phyloP scores from a whole-genome alignment of 2,329 filamentous ascomycete genomes.

The Colletotrichum somersetense region DNA sequence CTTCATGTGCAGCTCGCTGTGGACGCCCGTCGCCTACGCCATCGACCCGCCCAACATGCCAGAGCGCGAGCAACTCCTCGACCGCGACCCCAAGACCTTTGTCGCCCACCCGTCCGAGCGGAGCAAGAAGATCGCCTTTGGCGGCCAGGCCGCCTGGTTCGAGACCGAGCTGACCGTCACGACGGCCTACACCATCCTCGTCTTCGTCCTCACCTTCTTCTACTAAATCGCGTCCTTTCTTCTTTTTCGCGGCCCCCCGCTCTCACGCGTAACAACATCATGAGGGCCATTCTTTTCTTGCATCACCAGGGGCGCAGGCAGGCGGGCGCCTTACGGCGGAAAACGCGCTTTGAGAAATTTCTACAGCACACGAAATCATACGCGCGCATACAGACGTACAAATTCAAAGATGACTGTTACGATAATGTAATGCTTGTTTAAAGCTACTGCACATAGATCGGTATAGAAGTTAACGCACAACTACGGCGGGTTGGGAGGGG shows the following conservation, averaged over 20 bases:
- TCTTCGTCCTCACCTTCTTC: constrained; percentile 62
- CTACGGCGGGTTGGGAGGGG: background rate
- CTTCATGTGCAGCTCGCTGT: constrained; percentile 66
- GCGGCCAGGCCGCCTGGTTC: constrained; percentile 66
- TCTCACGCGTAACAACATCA: no score
- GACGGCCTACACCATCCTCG: constrained; percentile 62
- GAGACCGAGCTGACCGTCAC: constrained; percentile 66
- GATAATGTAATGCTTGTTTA: constrained; percentile 40
- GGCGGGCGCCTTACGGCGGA: constrained; percentile 11
- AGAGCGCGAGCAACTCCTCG: constrained; percentile 68
- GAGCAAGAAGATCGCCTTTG: constrained; percentile 68
- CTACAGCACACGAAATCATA: background rate
- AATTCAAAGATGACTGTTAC: constrained; percentile 38
- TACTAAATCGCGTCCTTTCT: constrained; percentile 39
- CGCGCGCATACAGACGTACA: constrained; percentile 26
- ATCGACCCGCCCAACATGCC: constrained; percentile 71
- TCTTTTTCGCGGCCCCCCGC: background rate
- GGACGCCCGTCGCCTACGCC: constrained; percentile 71
- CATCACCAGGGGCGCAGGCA: constrained; percentile 20
- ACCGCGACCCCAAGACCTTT: constrained; percentile 66
- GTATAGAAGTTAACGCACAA: constrained; percentile 38
- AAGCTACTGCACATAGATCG: constrained; percentile 41
- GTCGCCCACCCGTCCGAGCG: constrained; percentile 64
- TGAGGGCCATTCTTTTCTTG: background rate
- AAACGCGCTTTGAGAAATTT: constrained; percentile 5